These are phyloP conservation scores for Lodderomyces margitis DNA, from an alignment of 1,139 yeast species.

Conservation along the genomic window DNA sequence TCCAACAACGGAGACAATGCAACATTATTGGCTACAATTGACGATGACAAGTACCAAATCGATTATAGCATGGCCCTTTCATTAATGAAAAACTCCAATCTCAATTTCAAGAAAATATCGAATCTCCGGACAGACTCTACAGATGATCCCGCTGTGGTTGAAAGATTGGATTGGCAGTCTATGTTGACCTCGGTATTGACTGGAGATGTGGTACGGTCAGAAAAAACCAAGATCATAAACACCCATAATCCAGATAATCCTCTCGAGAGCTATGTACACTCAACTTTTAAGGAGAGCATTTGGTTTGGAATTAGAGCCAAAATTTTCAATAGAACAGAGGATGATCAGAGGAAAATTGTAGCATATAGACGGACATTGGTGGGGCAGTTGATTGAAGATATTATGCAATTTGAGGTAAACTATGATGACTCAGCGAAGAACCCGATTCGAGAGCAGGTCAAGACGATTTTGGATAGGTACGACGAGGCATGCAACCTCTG, in stretches of 20 bases:
- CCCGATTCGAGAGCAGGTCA: constrained; percentile 51
- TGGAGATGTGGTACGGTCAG: constrained; percentile 91
- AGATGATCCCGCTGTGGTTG: constrained; percentile 66
- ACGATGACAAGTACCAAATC: constrained; percentile 42
- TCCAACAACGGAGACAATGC: constrained; percentile 28
- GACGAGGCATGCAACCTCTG: constrained; percentile 75
- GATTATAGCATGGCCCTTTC: constrained; percentile 41
- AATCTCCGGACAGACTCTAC: constrained; percentile 42
- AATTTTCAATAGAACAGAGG: constrained; percentile 75
- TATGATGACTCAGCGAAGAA: constrained; percentile 31
- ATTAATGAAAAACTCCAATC: constrained; percentile 35
- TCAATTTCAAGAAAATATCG: constrained; percentile 37
- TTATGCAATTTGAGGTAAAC: constrained; percentile 59
- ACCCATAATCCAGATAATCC: constrained; percentile 40
- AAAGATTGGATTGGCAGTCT: constrained; percentile 93
- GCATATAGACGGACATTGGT: constrained; percentile 70
- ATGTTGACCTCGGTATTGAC: constrained; percentile 88
- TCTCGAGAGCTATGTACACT: constrained; percentile 50
- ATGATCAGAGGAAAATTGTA: constrained; percentile 74
- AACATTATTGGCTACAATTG: constrained; percentile 41
- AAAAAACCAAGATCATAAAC: constrained; percentile 74
- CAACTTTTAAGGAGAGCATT: constrained; percentile 69
- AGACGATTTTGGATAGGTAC: constrained; percentile 54
- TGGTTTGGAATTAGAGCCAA: constrained; percentile 85
- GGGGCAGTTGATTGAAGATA: constrained; percentile 71